Evolutionary conservation across 1,284 basidiomycete species (phyloP).

Genomic region (Sparassis latifolia): DNA sequence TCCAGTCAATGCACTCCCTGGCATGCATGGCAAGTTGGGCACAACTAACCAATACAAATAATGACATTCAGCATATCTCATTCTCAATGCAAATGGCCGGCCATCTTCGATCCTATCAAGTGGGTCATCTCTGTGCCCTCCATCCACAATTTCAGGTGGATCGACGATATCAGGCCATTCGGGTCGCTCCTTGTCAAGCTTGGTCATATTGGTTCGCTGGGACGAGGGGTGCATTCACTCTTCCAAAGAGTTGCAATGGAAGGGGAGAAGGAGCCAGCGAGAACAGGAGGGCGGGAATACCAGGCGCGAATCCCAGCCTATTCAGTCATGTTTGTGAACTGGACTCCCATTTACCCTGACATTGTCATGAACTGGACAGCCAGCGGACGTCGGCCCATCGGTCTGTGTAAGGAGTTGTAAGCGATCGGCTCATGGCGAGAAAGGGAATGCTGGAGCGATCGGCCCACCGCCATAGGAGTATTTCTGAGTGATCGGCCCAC

Average conservation of each 20-base stretch:
- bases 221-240: slow-evolving; percentile 55
- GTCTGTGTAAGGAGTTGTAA: too few relatives aligned
- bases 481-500: too few relatives aligned
- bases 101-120: slow-evolving; percentile 44
- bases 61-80: slow-evolving; percentile 35
- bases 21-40: slow-evolving; percentile 68
- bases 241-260: slow-evolving; percentile 42
- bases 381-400: too few relatives aligned
- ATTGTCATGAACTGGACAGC: too few relatives aligned
- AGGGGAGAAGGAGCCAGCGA: slow-evolving; percentile 30
- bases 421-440: too few relatives aligned
- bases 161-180: slow-evolving; percentile 17
- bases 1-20: slow-evolving; percentile 63
- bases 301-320: slow-evolving; percentile 15
- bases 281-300: slow-evolving; percentile 14
- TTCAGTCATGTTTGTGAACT: too few relatives aligned
- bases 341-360: too few relatives aligned
- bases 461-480: too few relatives aligned
- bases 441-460: too few relatives aligned
- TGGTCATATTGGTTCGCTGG: slow-evolving; percentile 48
- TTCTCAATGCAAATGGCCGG: slow-evolving; percentile 22
- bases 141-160: slow-evolving; percentile 44
- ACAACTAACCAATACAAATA: slow-evolving; percentile 22
- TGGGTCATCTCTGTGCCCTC: slow-evolving; percentile 49
- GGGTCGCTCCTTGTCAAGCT: slow-evolving; percentile 40